Conservation (phyloP, 768 basidiomycete genomes). For the Rickenella mellea region DNA sequence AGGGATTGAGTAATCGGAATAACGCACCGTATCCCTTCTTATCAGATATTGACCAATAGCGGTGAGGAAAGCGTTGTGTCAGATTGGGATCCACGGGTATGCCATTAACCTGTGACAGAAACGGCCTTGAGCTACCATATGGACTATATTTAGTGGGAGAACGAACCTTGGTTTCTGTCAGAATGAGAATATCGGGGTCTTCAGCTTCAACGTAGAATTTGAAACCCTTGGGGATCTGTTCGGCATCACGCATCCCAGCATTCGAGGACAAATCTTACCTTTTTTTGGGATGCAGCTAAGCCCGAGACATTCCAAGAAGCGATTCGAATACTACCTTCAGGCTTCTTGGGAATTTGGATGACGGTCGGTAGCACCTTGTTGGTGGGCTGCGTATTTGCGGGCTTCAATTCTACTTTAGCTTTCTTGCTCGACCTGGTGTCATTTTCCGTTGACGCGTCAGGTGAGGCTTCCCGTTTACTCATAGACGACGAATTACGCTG, state of each 20-base stretch:
- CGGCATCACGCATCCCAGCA: neutral
- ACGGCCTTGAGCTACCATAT: neutral
- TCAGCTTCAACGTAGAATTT: constrained; percentile 77
- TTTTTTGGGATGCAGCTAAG: constrained; percentile 64
- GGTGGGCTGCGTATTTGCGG: constrained; percentile 48
- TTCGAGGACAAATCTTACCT: constrained; percentile 33
- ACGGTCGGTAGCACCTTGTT: constrained; percentile 63
- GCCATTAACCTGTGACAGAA: constrained; percentile 51
- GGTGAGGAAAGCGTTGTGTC: constrained; percentile 52
- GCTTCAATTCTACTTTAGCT: neutral
- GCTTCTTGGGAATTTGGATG: constrained; percentile 46
- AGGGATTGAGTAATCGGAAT: neutral
- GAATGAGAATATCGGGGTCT: constrained; percentile 72
- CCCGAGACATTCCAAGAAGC: constrained; percentile 79
- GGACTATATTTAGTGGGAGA: neutral
- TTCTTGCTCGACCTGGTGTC: constrained; percentile 1
- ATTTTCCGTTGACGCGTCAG: neutral
- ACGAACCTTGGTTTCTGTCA: constrained; percentile 78
- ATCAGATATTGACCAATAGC: constrained; percentile 66
- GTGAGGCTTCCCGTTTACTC: neutral
- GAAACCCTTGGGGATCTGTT: constrained; percentile 51
- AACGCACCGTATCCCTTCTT: constrained; percentile 73
- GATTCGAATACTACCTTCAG: constrained; percentile 40
- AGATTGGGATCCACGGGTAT: constrained; percentile 51
- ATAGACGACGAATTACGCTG: neutral